phyloP scores from a whole-genome alignment of 1,139 yeast genomes.

The Kluyveromyces sp. region DNA sequence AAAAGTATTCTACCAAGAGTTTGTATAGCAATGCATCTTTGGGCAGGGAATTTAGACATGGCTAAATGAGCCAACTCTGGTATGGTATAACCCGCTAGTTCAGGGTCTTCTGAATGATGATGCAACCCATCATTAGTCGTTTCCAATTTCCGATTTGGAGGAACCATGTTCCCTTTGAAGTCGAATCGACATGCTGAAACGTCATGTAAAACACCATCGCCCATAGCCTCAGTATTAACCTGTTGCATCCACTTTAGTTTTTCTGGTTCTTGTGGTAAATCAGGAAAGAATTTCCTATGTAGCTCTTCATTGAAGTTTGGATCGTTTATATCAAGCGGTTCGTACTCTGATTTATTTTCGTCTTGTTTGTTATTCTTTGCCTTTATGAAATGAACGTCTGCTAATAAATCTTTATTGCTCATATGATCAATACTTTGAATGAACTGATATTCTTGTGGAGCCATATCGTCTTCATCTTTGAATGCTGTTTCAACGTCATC shows the following conservation, averaged over 20 bases:
- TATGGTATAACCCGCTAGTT: constrained; percentile 86
- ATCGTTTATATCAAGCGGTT: constrained; percentile 54
- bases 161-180: constrained; percentile 70
- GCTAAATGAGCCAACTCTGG: constrained; percentile 73
- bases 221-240: constrained; percentile 37
- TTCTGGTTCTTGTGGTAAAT: constrained; percentile 72
- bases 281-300: constrained; percentile 83
- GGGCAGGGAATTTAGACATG: constrained; percentile 75
- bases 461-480: constrained; percentile 37
- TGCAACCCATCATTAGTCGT: constrained; percentile 68
- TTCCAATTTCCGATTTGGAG: constrained; percentile 40
- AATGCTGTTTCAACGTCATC: neutral
- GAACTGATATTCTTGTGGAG: constrained; percentile 38
- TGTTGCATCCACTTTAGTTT: constrained; percentile 91
- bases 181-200: constrained; percentile 76
- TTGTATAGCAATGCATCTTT: constrained; percentile 77
- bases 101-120: constrained; percentile 86
- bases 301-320: constrained; percentile 72
- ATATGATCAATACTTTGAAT: constrained; percentile 37
- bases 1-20: constrained; percentile 81
- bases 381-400: constrained; percentile 55
- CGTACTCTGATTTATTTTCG: constrained; percentile 13
- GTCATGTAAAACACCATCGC: constrained; percentile 45
- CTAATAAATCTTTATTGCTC: constrained; percentile 37
- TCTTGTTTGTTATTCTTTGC: constrained; percentile 8